Evolutionary conservation across 2,329 filamentous ascomycete genomes (phyloP).

Genomic region (Aspergillus novoparasiticus): DNA sequence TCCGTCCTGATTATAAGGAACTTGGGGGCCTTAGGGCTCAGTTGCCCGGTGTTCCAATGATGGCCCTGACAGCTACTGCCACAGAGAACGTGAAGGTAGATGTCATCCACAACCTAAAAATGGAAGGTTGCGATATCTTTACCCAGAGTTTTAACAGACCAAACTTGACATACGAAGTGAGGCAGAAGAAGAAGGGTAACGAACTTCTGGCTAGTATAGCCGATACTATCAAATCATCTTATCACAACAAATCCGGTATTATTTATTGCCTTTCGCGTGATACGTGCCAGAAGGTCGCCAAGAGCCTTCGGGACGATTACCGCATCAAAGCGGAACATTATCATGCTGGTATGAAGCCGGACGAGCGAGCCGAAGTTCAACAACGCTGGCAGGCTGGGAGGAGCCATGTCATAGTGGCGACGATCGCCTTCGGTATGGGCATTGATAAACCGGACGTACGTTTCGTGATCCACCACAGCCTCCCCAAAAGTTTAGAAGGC

Average conservation of each 20-base stretch:
- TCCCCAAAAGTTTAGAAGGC: slow-evolving; percentile 94
- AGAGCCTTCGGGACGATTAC: slow-evolving; percentile 62
- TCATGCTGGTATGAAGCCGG: slow-evolving; percentile 74
- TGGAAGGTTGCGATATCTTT: slow-evolving; percentile 75
- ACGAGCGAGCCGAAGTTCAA: slow-evolving; percentile 72
- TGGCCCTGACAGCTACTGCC: slow-evolving; percentile 93
- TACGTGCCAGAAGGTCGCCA: slow-evolving; percentile 77
- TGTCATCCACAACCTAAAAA: slow-evolving; percentile 87
- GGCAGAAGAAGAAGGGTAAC: slow-evolving; percentile 66
- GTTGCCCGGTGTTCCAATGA: slow-evolving; percentile 81
- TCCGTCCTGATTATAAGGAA: slow-evolving; percentile 91
- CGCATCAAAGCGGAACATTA: slow-evolving; percentile 79
- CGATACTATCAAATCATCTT: slow-evolving; percentile 67
- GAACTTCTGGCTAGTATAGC: slow-evolving; percentile 57
- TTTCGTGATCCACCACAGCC: slow-evolving; percentile 89
- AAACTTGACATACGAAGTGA: slow-evolving; percentile 87
- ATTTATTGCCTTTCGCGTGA: slow-evolving; percentile 89
- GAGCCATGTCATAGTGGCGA: slow-evolving; percentile 90
- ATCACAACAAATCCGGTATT: slow-evolving; percentile 77
- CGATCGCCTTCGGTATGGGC: slow-evolving; percentile 99
- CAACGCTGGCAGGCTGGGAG: slow-evolving; percentile 77
- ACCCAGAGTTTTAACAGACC: slow-evolving; percentile 96
- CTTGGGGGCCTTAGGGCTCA: slow-evolving; percentile 72
- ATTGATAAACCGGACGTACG: slow-evolving; percentile 97
- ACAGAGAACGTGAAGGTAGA: slow-evolving; percentile 91